A percentile compares a stretch with the other conserved stretches of the same genome.
Evolutionary conservation across 345 rosid species (phyloP).

Genomic region (Syzygium grande): DNA sequence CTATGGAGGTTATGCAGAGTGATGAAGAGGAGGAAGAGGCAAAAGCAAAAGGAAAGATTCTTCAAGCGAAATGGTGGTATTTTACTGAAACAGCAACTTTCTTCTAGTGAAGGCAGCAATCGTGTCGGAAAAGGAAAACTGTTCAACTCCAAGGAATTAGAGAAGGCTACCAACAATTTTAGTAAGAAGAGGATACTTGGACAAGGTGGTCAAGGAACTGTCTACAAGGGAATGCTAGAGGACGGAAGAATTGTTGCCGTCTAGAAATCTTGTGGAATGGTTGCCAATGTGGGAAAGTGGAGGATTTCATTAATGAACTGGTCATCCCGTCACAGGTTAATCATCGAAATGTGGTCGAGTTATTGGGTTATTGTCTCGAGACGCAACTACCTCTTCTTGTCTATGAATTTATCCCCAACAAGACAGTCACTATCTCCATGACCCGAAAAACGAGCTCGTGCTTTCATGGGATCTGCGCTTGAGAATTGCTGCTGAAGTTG

Average conservation of each 20-base stretch:
- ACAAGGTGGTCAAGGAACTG: conserved; percentile 10
- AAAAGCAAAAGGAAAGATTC: background rate
- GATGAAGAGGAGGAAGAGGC: background rate
- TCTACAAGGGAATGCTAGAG: conserved; percentile 8
- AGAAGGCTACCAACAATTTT: conserved; percentile 3
- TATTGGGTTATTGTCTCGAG: background rate
- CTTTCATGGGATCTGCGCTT: too few species aligned
- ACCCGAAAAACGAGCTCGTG: too few species aligned
- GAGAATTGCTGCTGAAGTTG: background rate
- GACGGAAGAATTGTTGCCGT: background rate
- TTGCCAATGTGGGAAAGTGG: background rate
- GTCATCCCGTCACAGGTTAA: background rate
- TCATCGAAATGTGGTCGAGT: background rate
- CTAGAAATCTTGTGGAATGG: background rate
- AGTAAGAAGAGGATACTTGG: conserved; percentile 2
- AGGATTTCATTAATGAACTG: background rate
- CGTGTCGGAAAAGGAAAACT: background rate
- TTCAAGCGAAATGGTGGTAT: conserved; percentile 7
- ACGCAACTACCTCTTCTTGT: background rate
- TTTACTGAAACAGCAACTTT: background rate
- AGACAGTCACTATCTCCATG: too few species aligned
- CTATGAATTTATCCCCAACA: too few species aligned
- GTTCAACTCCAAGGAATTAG: background rate
- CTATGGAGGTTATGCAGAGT: background rate
- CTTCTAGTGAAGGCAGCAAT: background rate